These are phyloP conservation scores for Penicillium lividum DNA, from an alignment of 495 filamentous ascomycete genomes.

Conservation along the genomic window DNA sequence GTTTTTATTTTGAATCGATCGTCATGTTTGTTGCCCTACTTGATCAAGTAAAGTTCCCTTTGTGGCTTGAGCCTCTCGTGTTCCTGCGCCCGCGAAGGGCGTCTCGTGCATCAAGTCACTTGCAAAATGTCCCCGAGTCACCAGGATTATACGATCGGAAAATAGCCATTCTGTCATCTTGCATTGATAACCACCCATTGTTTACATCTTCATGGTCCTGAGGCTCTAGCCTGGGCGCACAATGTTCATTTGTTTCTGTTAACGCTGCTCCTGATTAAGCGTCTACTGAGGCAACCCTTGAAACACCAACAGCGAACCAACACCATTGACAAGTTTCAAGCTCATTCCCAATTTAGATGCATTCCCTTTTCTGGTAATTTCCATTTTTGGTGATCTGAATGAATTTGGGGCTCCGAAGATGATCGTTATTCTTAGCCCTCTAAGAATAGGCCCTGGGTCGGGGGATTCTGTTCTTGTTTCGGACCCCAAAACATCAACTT, in stretches of 20 bases:
- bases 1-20: background rate
- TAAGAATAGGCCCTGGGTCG: conserved; percentile 21
- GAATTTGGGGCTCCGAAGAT: conserved; percentile 11
- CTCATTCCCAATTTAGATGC: background rate
- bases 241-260: conserved; percentile 20
- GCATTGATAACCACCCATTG: conserved; percentile 13
- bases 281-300: conserved; percentile 22
- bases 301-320: conserved; percentile 2
- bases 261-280: conserved; percentile 18
- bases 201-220: conserved; percentile 2
- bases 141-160: background rate
- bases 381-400: conserved; percentile 16
- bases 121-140: background rate
- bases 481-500: conserved; percentile 22
- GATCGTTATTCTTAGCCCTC: conserved; percentile 19
- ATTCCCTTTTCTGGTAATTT: conserved; percentile 4
- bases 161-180: conserved; percentile 5
- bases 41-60: background rate
- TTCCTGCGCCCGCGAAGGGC: conserved; percentile 23
- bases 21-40: background rate
- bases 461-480: conserved; percentile 8
- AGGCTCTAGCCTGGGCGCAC: background rate
- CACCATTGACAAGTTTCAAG: background rate
- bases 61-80: conserved; percentile 34
- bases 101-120: conserved; percentile 28